Evolutionary conservation across 257 asterid genomes (phyloP).

Genomic region (Lantana camara): DNA sequence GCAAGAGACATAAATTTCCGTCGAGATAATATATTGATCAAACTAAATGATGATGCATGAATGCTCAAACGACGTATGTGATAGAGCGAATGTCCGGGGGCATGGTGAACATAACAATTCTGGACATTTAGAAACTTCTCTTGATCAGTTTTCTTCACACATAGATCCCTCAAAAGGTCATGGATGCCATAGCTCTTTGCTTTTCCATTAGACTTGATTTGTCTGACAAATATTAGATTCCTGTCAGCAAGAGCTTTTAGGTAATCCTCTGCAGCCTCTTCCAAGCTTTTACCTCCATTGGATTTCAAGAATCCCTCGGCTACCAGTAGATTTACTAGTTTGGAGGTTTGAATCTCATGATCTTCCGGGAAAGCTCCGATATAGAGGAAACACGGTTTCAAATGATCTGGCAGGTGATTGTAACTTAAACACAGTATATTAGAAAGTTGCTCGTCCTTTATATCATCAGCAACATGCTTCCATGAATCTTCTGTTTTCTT

Average conservation of each 20-base stretch:
- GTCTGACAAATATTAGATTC: slow-evolving; percentile 17
- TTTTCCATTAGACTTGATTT: slow-evolving; percentile 6
- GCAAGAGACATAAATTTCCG: background rate
- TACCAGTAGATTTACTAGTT: slow-evolving; percentile 27
- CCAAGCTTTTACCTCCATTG: slow-evolving; percentile 13
- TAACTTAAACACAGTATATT: background rate
- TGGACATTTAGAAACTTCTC: slow-evolving; percentile 17
- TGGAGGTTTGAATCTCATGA: slow-evolving; percentile 5
- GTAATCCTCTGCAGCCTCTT: slow-evolving; percentile 28
- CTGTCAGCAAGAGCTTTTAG: slow-evolving; percentile 25
- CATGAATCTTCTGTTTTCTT: background rate
- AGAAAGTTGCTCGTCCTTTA: background rate
- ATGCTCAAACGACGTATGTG: background rate
- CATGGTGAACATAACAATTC: background rate
- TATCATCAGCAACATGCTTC: background rate
- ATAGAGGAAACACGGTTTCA: slow-evolving; percentile 16
- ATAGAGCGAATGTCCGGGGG: background rate
- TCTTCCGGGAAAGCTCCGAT: slow-evolving; percentile 20
- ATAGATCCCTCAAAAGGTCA: slow-evolving; percentile 33
- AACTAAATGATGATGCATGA: background rate
- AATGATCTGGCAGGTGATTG: background rate
- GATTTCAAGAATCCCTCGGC: slow-evolving; percentile 35
- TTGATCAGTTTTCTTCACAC: slow-evolving; percentile 19
- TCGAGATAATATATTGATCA: background rate
- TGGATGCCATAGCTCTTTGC: slow-evolving; percentile 24